These are phyloP conservation scores for Albizia julibrissin DNA, from an alignment of 306 rosid genomes.

Conservation along the genomic window DNA sequence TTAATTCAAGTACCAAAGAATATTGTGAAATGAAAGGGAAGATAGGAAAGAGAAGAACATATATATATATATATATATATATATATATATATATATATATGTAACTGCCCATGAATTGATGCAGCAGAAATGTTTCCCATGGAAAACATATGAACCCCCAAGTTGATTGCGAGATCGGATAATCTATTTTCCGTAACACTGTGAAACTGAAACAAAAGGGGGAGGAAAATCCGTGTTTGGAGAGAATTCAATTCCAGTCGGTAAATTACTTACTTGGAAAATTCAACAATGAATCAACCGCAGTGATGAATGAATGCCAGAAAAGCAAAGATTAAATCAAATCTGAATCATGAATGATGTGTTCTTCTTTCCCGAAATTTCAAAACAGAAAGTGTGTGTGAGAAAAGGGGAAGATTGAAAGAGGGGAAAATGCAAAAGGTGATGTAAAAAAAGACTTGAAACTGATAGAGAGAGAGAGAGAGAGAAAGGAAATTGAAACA, in stretches of 20 bases:
- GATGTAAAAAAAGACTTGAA: constrained; percentile 19
- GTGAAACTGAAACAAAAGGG: constrained; percentile 32
- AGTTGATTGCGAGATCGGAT: constrained; percentile 31
- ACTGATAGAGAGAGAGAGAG: constrained; percentile 6
- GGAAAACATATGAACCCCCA: constrained; percentile 43
- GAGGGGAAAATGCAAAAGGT: neutral
- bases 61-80: too few species aligned
- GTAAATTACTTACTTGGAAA: constrained; percentile 38
- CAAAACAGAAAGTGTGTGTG: neutral
- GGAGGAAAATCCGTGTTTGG: constrained; percentile 40
- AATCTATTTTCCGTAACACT: constrained; percentile 8
- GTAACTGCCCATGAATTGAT: constrained; percentile 8
- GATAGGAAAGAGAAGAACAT: constrained; percentile 4
- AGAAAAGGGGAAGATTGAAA: neutral
- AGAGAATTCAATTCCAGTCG: constrained; percentile 35
- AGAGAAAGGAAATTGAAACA: constrained; percentile 5
- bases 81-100: too few species aligned
- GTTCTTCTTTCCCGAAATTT: constrained; percentile 9
- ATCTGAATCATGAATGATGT: constrained; percentile 33
- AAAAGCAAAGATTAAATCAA: constrained; percentile 30
- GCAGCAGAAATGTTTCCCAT: constrained; percentile 34
- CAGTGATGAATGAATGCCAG: constrained; percentile 30
- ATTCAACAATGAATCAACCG: constrained; percentile 35
- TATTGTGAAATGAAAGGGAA: constrained; percentile 12
- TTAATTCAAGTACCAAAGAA: constrained; percentile 27